Base-by-base conservation (phyloP, 2,329 filamentous ascomycete genomes). In the Hymenoscyphus occultus region DNA sequence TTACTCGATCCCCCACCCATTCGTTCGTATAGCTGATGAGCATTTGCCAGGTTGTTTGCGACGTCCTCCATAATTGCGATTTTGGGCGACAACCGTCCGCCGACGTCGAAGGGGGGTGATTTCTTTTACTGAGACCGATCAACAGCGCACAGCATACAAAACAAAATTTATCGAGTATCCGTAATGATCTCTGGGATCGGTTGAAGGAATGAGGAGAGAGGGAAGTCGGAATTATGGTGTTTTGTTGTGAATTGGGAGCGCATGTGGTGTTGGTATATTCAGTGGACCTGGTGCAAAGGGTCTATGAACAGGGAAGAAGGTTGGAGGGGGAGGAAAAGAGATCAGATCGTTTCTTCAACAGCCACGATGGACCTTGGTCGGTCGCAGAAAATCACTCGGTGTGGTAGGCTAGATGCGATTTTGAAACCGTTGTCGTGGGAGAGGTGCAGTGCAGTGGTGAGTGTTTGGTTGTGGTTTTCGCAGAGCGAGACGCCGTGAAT, bases 21-120 rank as follows among this genome's bases (percentile, higher is more conserved):
- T 69, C 82, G 78, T 62, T 79, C 77, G 66, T 83, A 83, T 12
- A 81, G 64, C 59, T 78, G 67, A 68, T 80, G 74, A 48, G 78
- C 78, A 22, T 75, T 67, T 62, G 75, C 71, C 69, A 80, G 75
- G 35, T 75, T 74, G 61, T 75, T 72, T 39, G 71, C 76, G 59
- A 77, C 70, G 56, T 76, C 72, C 67, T 80, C 78, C 78, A 80
- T 80, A 64, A 63, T 69, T 68, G 70, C 68, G 64, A 64, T 61
- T 62, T 59, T 61, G 48, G 66, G 69, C 62, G 64, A 65, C 45
- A 12, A 51, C 45, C 45, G 58, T 59, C 62, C 66, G 66, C 67
- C 68, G 40, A 39, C 42, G 54, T 60, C 35, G 56, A 62, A 22
- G 56, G 16, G 39, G 48, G 60, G 63, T n/a, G 28, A 59, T 59